phyloP scores from a whole-genome alignment of 78 protist species.

The Protostelium mycophagum region DNA sequence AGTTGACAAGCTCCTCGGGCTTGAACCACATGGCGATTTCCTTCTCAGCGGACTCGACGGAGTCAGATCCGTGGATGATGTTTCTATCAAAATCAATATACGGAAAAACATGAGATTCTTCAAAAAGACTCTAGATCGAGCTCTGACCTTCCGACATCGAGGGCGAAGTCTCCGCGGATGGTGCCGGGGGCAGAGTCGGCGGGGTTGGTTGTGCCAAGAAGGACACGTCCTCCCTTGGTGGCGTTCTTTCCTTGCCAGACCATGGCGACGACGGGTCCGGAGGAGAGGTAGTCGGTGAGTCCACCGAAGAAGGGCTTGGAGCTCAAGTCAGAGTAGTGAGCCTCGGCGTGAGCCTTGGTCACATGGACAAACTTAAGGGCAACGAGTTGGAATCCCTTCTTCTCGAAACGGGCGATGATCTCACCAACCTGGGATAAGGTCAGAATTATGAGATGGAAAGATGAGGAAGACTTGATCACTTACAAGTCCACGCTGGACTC shows the following conservation, averaged over 20 bases:
- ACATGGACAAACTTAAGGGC: conserved; percentile 71
- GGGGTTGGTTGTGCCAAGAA: conserved; percentile 78
- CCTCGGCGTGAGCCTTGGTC: conserved; percentile 52
- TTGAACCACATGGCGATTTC: conserved; percentile 73
- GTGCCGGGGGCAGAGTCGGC: conserved; percentile 67
- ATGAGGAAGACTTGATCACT: conserved; percentile 4
- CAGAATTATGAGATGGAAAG: not conserved
- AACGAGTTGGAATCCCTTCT: conserved; percentile 73
- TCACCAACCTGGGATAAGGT: conserved; percentile 51
- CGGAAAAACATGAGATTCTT: not conserved
- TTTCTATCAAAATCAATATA: conserved; percentile 22
- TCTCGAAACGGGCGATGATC: conserved; percentile 84
- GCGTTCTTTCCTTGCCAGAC: conserved; percentile 83
- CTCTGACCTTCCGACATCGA: conserved; percentile 53
- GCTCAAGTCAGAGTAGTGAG: conserved; percentile 72
- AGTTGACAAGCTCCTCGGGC: conserved; percentile 23
- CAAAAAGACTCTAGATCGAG: not conserved
- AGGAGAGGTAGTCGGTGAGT: conserved; percentile 56
- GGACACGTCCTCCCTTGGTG: conserved; percentile 43
- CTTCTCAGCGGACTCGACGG: conserved; percentile 39
- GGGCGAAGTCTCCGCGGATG: conserved; percentile 81
- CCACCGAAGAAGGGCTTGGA: conserved; percentile 67
- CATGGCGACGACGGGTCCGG: conserved; percentile 87
- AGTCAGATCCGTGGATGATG: conserved; percentile 79
- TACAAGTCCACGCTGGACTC: conserved; percentile 71